These are phyloP conservation scores for Zymoseptoria pseudotritici DNA, from an alignment of 2,329 filamentous ascomycete species.

Conservation along the genomic window DNA sequence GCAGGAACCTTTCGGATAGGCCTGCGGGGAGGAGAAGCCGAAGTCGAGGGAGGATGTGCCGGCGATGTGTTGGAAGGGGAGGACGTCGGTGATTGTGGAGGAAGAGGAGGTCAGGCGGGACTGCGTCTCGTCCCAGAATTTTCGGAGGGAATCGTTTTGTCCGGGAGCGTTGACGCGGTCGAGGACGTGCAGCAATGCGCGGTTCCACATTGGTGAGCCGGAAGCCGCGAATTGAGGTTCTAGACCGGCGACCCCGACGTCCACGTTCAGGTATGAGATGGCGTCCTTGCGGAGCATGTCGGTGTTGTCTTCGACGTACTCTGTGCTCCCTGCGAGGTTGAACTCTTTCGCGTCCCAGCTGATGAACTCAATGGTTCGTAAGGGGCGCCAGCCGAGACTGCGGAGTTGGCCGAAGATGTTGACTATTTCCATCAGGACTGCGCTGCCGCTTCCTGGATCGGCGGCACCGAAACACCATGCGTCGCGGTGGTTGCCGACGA, in stretches of 20 bases:
- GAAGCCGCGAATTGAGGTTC: conserved; percentile 61
- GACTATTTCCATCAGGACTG: conserved; percentile 82
- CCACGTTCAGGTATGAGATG: conserved; percentile 86
- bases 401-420: conserved; percentile 75
- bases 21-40: conserved; percentile 57
- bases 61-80: conserved; percentile 84
- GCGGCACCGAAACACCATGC: conserved; percentile 83
- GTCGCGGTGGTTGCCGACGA: conserved; percentile 90
- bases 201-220: conserved; percentile 73
- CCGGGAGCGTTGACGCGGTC: conserved; percentile 66
- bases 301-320: conserved; percentile 82
- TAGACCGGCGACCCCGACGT: conserved; percentile 59
- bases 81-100: conserved; percentile 72
- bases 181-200: conserved; percentile 64
- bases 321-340: conserved; percentile 88
- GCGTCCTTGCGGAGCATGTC: conserved; percentile 65
- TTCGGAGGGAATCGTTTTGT: conserved; percentile 62
- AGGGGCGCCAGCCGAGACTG: conserved; percentile 73
- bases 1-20: conserved; percentile 69
- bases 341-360: conserved; percentile 95
- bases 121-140: conserved; percentile 64
- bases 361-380: conserved; percentile 93
- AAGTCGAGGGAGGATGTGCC: conserved; percentile 85
- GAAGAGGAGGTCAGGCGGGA: conserved; percentile 56
- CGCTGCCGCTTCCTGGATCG: conserved; percentile 81